These are phyloP conservation scores for Aspergillus steynii DNA, from an alignment of 495 filamentous ascomycete species.

Conservation along the genomic window DNA sequence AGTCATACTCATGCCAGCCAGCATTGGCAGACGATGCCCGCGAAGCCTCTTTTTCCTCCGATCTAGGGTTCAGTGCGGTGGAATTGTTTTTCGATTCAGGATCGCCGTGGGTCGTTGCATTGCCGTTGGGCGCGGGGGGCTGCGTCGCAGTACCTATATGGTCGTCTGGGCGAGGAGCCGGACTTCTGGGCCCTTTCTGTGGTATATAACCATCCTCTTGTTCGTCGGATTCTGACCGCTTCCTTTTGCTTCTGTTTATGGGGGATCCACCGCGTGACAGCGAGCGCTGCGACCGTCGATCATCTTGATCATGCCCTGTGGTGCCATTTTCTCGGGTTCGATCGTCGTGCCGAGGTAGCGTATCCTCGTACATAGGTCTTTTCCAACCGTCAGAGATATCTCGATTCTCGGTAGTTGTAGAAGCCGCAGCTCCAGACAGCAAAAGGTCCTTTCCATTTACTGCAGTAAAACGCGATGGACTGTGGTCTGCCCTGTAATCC, in stretches of 20 bases:
- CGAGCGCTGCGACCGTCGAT: slow-evolving; percentile 28
- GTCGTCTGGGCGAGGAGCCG: slow-evolving; percentile 20
- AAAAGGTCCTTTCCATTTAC: slow-evolving; percentile 49
- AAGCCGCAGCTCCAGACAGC: slow-evolving; percentile 11
- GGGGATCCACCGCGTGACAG: slow-evolving; percentile 26
- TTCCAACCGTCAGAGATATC: slow-evolving; percentile 25
- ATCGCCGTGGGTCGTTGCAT: slow-evolving; percentile 13
- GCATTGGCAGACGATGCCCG: slow-evolving; percentile 32
- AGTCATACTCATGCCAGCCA: slow-evolving; percentile 44
- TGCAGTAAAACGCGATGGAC: slow-evolving; percentile 54
- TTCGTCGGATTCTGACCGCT: slow-evolving; percentile 42
- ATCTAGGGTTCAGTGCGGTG: slow-evolving; percentile 26
- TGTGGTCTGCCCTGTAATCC: slow-evolving; percentile 45
- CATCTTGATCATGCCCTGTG: slow-evolving; percentile 23
- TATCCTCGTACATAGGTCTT: slow-evolving; percentile 19
- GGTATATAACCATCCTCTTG: slow-evolving; percentile 20
- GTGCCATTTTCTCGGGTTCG: slow-evolving; percentile 15
- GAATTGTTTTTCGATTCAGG: slow-evolving; percentile 25
- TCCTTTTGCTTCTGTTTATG: slow-evolving; percentile 38
- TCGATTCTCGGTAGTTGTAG: slow-evolving; percentile 16
- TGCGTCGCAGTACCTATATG: slow-evolving; percentile 14
- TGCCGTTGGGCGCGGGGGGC: slow-evolving; percentile 15
- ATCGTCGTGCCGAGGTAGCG: slow-evolving; percentile 24
- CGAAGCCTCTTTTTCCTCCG: slow-evolving; percentile 33
- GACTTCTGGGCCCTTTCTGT: slow-evolving; percentile 23